These are phyloP conservation scores for Phytophthora pseudosyringae DNA, from an alignment of 352 stramenopile genomes.

Conservation along the genomic window DNA sequence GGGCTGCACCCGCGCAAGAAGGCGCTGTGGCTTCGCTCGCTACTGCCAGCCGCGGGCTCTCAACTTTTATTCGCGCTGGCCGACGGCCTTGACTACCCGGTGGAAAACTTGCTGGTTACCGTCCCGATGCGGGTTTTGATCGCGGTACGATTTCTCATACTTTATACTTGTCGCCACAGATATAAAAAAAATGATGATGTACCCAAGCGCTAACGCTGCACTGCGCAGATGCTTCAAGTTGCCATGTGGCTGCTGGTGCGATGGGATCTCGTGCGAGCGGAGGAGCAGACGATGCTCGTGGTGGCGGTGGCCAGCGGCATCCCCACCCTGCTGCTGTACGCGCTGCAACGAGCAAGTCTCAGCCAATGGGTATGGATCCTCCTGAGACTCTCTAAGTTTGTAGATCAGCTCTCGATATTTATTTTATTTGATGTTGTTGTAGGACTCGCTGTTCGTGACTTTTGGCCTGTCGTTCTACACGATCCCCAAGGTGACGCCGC, in stretches of 20 bases:
- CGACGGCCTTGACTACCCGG: constrained; percentile 73
- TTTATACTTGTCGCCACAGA: background rate
- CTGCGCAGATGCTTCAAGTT: constrained; percentile 64
- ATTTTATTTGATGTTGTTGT: constrained; percentile 4
- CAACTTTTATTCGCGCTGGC: constrained; percentile 80
- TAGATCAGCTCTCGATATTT: background rate
- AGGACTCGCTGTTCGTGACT: constrained; percentile 85
- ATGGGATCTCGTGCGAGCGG: constrained; percentile 72
- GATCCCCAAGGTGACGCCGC: constrained; percentile 83
- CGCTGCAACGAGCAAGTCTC: constrained; percentile 72
- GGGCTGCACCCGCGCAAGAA: constrained; percentile 79
- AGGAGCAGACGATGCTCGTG: constrained; percentile 76
- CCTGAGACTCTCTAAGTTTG: constrained; percentile 11
- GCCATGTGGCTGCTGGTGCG: constrained; percentile 79
- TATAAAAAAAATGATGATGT: constrained; percentile 19
- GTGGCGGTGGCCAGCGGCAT: constrained; percentile 78
- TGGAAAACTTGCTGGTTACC: constrained; percentile 74
- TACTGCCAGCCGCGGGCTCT: constrained; percentile 71
- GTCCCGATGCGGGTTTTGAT: constrained; percentile 74
- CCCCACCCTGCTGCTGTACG: constrained; percentile 69
- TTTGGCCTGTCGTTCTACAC: constrained; percentile 89
- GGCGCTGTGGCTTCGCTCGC: constrained; percentile 79
- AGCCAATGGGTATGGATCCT: constrained; percentile 73
- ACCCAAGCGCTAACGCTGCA: background rate
- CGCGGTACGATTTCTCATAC: constrained; percentile 37